A percentile compares a stretch with the other conserved stretches of the same genome.
phyloP scores from a whole-genome alignment of 1,139 yeast genomes.

The Spathaspora jeffriesii region DNA sequence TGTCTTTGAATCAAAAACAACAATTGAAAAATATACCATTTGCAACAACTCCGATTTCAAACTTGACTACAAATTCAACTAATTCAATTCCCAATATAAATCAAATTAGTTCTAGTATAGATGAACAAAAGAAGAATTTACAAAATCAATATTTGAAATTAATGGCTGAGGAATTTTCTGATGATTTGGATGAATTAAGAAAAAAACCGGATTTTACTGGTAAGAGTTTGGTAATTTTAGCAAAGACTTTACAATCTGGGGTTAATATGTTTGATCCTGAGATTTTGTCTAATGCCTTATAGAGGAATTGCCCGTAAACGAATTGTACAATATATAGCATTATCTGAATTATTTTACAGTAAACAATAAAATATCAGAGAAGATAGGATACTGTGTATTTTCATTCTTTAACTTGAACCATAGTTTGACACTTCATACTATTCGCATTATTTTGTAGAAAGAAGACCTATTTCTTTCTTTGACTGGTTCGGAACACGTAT shows the following conservation, averaged over 20 bases:
- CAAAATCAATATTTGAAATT: constrained; percentile 54
- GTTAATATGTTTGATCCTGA: constrained; percentile 67
- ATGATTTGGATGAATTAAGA: constrained; percentile 64
- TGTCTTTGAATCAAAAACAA: constrained; percentile 22
- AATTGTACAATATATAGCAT: neutral
- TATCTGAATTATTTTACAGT: neutral
- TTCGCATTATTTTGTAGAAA: neutral
- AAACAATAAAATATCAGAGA: neutral
- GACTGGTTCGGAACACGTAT: neutral
- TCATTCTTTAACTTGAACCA: neutral
- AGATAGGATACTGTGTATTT: neutral
- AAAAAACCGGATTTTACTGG: constrained; percentile 63
- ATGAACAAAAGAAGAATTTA: constrained; percentile 38
- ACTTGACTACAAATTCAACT: constrained; percentile 15
- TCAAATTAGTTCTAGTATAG: constrained; percentile 24
- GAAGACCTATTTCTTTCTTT: neutral
- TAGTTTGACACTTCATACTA: neutral
- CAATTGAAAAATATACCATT: constrained; percentile 26
- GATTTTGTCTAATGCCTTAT: constrained; percentile 45
- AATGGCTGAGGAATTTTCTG: constrained; percentile 61
- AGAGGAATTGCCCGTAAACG: neutral
- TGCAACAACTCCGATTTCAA: constrained; percentile 24
- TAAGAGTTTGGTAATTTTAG: constrained; percentile 60
- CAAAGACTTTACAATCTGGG: constrained; percentile 67
- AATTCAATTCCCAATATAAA: constrained; percentile 18